A percentile compares a stretch with the other conserved stretches of the same genome.
Conservation (phyloP, 2,329 filamentous ascomycete genomes). For the Ilyonectria robusta region DNA sequence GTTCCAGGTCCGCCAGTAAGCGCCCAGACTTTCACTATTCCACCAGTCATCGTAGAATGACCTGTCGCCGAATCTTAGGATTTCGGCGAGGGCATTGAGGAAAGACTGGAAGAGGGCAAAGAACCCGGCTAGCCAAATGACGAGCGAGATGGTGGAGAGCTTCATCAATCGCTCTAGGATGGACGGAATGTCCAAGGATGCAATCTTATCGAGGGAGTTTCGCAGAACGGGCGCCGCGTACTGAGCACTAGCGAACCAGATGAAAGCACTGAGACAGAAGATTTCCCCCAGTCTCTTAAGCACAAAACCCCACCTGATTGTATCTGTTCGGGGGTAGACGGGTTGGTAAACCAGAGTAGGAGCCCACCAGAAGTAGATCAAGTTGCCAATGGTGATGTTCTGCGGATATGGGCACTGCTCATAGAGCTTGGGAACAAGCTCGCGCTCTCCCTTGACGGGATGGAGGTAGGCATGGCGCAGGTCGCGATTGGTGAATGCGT, state of each 20-base stretch:
- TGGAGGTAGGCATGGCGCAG: conserved; percentile 92
- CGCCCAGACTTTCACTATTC: conserved; percentile 89
- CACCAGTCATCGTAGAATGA: conserved; percentile 99
- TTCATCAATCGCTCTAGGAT: conserved; percentile 95
- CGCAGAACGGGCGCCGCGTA: conserved; percentile 91
- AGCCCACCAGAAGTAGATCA: conserved; percentile 98
- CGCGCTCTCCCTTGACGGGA: conserved; percentile 75
- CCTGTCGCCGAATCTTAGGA: conserved; percentile 91
- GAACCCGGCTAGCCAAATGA: conserved; percentile 98
- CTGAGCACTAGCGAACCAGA: conserved; percentile 95
- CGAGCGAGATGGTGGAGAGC: conserved; percentile 92
- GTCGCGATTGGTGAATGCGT: conserved; percentile 96
- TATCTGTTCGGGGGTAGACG: conserved; percentile 88
- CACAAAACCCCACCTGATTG: conserved; percentile 90
- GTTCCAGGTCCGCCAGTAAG: conserved; percentile 98
- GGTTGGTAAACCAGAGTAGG: conserved; percentile 97
- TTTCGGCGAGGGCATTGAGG: conserved; percentile 90
- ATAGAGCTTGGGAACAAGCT: conserved; percentile 87
- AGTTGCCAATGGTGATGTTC: conserved; percentile 90
- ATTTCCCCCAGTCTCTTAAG: conserved; percentile 85
- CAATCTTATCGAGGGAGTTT: conserved; percentile 92
- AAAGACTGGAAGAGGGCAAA: conserved; percentile 96
- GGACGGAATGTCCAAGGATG: conserved; percentile 81
- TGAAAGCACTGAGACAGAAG: conserved; percentile 84
- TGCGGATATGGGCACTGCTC: conserved; percentile 86